Evolutionary conservation across 768 basidiomycete genomes (phyloP), one percentile per base, ranked within the genome.

Genomic region (Hemileccinum rubropunctum): DNA sequence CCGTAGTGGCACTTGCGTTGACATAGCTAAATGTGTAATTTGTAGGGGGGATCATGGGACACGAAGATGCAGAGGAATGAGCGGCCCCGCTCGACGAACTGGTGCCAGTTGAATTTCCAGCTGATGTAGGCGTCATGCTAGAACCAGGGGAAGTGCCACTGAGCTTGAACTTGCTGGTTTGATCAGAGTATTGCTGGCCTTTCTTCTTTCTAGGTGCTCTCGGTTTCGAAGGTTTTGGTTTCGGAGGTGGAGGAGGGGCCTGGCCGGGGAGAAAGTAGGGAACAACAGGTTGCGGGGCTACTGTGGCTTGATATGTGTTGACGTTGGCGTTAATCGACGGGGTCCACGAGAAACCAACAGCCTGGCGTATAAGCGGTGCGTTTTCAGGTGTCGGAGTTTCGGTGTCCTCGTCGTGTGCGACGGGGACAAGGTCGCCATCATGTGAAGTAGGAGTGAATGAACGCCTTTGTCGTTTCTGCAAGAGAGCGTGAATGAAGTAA

Each of bases 221-320:
- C 4, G 61, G 54, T 52, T 63, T 63, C 47, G 54, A 57, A 37
- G 60, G 51, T 51, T 62, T 70, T 44, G 56, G 63, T 39, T 58
- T 65, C 3, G 55, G 55, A 5, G 60, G 58, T 3, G 48, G 30
- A 39, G 51, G 54, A 11, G 62, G 58, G 0, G 61, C 67, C 58
- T 83, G 82, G 7, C 82, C 82, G n/a, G 82, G 82, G 33, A 84
- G 73, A 59, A 80, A 83, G 27, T 63, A 55, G 2, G 63, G 55
- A 12, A 56, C 64, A 6, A 44, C 33, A 10, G 64, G 52, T n/a
- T 53, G 66, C 20, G 57, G 40, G 30, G 58, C 50, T 1, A 58
- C 38, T 3, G 65, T 44, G 21, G 62, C 67, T 28, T 65, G 65
- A 36, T 68, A 68, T 26, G 71, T 69, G 27, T 6, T 56, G 53